phyloP scores from a whole-genome alignment of 805 yeast genomes.

The Candida tallmaniae region DNA sequence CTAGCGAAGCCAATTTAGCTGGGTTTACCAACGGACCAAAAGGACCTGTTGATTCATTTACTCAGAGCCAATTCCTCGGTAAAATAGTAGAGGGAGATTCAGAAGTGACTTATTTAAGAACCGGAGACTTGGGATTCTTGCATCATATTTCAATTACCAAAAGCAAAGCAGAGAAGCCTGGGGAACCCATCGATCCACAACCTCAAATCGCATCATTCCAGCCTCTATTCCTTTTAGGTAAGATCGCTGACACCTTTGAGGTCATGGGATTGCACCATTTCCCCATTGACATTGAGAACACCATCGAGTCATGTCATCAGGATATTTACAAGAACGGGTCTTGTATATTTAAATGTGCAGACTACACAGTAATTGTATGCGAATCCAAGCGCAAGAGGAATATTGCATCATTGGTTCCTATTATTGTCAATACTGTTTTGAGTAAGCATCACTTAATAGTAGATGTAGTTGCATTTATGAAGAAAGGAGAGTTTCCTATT shows the following conservation, averaged over 20 bases:
- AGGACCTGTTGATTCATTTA: conserved; percentile 49
- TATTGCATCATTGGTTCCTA: conserved; percentile 74
- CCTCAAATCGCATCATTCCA: conserved; percentile 47
- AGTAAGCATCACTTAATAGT: conserved; percentile 76
- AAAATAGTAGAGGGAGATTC: conserved; percentile 61
- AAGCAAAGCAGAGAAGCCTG: conserved; percentile 16
- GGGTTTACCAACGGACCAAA: conserved; percentile 55
- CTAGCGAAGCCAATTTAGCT: conserved; percentile 76
- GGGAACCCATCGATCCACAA: conserved; percentile 6
- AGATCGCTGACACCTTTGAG: conserved; percentile 83
- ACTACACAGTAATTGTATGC: conserved; percentile 69
- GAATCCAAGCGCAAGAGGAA: conserved; percentile 51
- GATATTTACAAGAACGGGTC: conserved; percentile 55
- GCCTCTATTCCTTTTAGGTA: conserved; percentile 79
- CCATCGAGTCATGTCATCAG: conserved; percentile 44
- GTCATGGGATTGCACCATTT: conserved; percentile 88
- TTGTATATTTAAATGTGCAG: conserved; percentile 78
- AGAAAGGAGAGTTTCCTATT: conserved; percentile 56
- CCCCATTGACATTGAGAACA: conserved; percentile 71
- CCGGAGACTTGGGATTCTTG: conserved; percentile 92
- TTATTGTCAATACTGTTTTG: conserved; percentile 72
- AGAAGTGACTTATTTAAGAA: conserved; percentile 61
- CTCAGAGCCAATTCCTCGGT: conserved; percentile 52
- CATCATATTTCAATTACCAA: conserved; percentile 59
- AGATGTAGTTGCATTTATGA: conserved; percentile 80